phyloP scores from a whole-genome alignment of 441 rosid genomes.

The Adansonia gregorii region DNA sequence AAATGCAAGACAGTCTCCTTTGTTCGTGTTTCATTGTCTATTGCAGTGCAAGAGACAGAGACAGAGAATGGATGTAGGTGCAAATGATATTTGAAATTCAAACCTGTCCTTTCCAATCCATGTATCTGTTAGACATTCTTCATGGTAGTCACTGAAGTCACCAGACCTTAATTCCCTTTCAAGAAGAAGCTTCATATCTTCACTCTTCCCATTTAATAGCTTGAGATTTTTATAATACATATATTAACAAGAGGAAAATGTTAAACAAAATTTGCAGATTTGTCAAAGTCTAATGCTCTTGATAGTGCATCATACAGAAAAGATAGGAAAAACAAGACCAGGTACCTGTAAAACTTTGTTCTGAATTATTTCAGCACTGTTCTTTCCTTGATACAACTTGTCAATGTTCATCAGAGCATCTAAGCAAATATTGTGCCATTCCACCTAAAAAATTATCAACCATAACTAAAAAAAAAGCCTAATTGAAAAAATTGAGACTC shows the following conservation, averaged over 20 bases:
- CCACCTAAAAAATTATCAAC: conserved; percentile 57
- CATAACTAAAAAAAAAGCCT: background rate
- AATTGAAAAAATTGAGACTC: background rate
- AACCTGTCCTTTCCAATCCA: conserved; percentile 99
- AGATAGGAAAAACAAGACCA: conserved; percentile 30
- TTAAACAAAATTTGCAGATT: conserved; percentile 15
- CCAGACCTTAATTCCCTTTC: conserved; percentile 73
- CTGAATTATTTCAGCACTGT: conserved; percentile 68
- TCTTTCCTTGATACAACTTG: conserved; percentile 72
- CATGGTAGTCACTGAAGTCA: conserved; percentile 67
- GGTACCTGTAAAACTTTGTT: conserved; percentile 77
- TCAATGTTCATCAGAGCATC: conserved; percentile 75
- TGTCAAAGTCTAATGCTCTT: conserved; percentile 24
- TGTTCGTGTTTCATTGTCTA: background rate
- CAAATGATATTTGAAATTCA: conserved; percentile 38
- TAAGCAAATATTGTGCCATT: conserved; percentile 79
- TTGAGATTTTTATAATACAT: conserved; percentile 34
- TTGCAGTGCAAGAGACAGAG: background rate
- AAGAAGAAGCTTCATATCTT: conserved; percentile 67
- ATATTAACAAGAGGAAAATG: conserved; percentile 28
- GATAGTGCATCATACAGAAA: background rate
- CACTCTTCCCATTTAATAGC: conserved; percentile 75
- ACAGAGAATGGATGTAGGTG: conserved; percentile 9
- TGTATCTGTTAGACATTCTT: conserved; percentile 93
- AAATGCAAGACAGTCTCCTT: conserved; percentile 13